A percentile compares a stretch with the other conserved stretches of the same genome.
These are phyloP conservation scores for Fusarium staphyleae DNA, from an alignment of 2,329 filamentous ascomycete genomes.

Conservation along the genomic window DNA sequence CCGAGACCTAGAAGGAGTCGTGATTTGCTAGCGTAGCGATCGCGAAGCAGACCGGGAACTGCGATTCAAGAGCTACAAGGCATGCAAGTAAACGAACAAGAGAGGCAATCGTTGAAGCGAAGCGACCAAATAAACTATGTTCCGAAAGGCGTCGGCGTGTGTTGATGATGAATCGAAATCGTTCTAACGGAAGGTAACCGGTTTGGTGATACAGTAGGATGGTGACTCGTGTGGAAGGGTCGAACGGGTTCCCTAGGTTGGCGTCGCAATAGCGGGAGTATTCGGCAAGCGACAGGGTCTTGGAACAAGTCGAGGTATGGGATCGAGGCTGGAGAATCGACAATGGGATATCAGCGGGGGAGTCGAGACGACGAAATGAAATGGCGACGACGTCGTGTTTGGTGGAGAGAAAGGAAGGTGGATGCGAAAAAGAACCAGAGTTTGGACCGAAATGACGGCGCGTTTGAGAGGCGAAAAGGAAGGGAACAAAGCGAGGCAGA, in stretches of 20 bases:
- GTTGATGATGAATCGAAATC: slow-evolving; percentile 17
- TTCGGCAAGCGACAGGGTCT: slow-evolving; percentile 24
- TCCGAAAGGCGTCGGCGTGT: slow-evolving; percentile 10
- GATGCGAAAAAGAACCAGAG: slow-evolving; percentile 16
- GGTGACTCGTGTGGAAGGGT: slow-evolving; percentile 29
- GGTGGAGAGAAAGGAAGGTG: background rate
- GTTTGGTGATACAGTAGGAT: slow-evolving; percentile 26
- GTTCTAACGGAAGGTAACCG: slow-evolving; percentile 11
- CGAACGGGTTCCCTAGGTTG: slow-evolving; percentile 28
- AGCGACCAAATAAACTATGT: background rate
- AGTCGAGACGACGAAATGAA: slow-evolving; percentile 2
- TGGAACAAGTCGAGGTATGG: slow-evolving; percentile 1
- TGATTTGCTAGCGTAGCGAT: slow-evolving; percentile 15
- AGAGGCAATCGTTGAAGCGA: background rate
- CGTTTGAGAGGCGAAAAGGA: slow-evolving; percentile 12
- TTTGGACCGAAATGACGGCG: slow-evolving; percentile 26
- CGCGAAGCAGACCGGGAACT: slow-evolving; percentile 18
- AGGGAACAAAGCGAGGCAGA: slow-evolving; percentile 20
- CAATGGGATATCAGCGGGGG: slow-evolving; percentile 21
- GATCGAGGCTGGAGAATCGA: slow-evolving; percentile 27
- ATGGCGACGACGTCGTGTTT: slow-evolving; percentile 12
- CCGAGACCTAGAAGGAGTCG: background rate
- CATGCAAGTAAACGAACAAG: slow-evolving; percentile 20
- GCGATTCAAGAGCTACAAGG: slow-evolving; percentile 26
- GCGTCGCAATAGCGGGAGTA: slow-evolving; percentile 29